Evolutionary conservation across 768 basidiomycete species (phyloP).

Genomic region (Amylocystis lapponica): DNA sequence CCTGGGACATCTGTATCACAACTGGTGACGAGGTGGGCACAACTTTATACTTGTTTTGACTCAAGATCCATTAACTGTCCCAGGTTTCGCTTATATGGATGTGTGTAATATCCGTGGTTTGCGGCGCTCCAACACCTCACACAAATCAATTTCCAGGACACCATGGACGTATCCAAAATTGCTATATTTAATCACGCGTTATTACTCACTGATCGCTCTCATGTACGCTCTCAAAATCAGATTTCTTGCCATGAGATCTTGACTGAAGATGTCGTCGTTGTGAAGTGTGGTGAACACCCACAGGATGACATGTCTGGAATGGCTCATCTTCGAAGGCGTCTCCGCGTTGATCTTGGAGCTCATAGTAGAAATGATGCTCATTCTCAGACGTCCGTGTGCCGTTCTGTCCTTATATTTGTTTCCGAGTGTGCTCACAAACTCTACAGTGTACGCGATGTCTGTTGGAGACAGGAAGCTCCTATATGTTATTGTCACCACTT

Average conservation of each 20-base stretch:
- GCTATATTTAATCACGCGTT: slow-evolving; percentile 10
- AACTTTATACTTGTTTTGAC: not conserved
- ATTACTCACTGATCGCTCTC: slow-evolving; percentile 9
- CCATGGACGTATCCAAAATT: slow-evolving; percentile 8
- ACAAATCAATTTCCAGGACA: slow-evolving; percentile 2
- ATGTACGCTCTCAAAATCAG: too few species aligned
- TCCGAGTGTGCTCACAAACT: not conserved
- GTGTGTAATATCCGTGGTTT: not conserved
- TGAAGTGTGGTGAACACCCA: slow-evolving; percentile 5
- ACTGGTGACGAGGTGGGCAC: slow-evolving; percentile 12
- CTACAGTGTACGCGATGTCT: slow-evolving; percentile 13
- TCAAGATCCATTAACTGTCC: not conserved
- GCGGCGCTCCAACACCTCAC: too few species aligned
- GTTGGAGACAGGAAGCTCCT: slow-evolving; percentile 4
- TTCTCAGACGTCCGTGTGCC: slow-evolving; percentile 11
- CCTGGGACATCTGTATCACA: slow-evolving; percentile 9
- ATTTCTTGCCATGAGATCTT: too few species aligned
- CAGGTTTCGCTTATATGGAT: slow-evolving; percentile 9
- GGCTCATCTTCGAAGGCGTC: slow-evolving; percentile 10
- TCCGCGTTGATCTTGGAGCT: slow-evolving; percentile 9
- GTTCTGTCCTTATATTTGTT: not conserved
- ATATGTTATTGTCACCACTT: slow-evolving; percentile 3
- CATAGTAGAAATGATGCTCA: slow-evolving; percentile 8
- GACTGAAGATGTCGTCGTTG: not conserved
- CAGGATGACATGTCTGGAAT: slow-evolving; percentile 7